Conservation (phyloP, 371 early-diverging fungal genomes). For the Mortierella sp. region DNA sequence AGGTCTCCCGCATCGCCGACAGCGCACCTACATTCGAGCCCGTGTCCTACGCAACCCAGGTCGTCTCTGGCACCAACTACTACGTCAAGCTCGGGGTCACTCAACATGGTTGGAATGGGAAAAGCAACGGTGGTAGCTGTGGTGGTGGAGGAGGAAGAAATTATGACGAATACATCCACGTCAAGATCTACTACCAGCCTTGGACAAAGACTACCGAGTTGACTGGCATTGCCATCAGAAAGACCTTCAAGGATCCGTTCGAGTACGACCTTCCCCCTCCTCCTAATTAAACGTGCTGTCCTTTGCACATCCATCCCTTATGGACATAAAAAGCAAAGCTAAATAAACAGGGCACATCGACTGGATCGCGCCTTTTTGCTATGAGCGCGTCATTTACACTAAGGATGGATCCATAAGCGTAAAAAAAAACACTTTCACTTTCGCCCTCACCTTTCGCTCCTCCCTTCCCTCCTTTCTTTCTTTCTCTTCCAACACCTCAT, state of each 20-base stretch:
- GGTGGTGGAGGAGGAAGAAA: not conserved
- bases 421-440: too few relatives aligned
- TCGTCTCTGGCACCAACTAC: constrained; percentile 33
- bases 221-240: constrained; percentile 11
- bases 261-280: constrained; percentile 12
- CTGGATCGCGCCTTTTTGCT: too few relatives aligned
- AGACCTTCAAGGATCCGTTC: constrained; percentile 10
- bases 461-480: too few relatives aligned
- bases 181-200: constrained; percentile 27
- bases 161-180: constrained; percentile 27
- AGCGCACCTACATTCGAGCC: constrained; percentile 20
- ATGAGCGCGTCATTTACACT: too few relatives aligned
- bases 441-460: too few relatives aligned
- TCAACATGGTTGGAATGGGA: not conserved
- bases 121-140: too few relatives aligned
- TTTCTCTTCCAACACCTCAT: too few relatives aligned
- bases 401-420: too few relatives aligned
- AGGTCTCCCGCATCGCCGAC: not conserved
- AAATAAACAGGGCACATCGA: too few relatives aligned
- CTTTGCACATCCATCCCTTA: too few relatives aligned
- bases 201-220: constrained; percentile 26
- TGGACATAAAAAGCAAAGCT: too few relatives aligned
- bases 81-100: constrained; percentile 29
- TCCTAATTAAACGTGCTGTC: not conserved
- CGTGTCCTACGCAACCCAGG: constrained; percentile 30